Conservation (phyloP, 441 rosid species). For the Biscutella laevigata region DNA sequence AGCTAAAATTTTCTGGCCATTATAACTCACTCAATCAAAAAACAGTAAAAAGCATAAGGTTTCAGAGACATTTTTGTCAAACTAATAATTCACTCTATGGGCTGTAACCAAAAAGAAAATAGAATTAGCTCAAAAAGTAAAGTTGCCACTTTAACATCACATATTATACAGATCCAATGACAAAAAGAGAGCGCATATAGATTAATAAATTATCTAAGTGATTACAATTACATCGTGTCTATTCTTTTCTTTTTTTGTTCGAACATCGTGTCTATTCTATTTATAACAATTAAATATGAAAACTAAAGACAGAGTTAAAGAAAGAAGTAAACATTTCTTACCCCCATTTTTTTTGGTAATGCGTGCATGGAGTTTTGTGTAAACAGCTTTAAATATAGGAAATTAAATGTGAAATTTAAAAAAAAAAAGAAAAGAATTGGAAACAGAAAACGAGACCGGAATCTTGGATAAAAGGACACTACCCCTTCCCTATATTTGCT, state of each 20-base stretch:
- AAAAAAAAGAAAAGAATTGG: conserved; percentile 1
- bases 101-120: conserved; percentile 1
- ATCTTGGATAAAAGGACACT: conserved; percentile 41
- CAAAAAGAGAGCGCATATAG: background rate
- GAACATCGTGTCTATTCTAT: background rate
- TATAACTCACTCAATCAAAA: background rate
- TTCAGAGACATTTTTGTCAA: background rate
- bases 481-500: conserved; percentile 19
- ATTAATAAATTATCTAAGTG: too few relatives aligned
- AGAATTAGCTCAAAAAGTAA: conserved; percentile 11
- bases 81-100: conserved; percentile 13
- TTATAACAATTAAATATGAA: background rate
- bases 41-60: conserved; percentile 8
- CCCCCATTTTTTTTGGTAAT: background rate
- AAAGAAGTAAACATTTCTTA: conserved; percentile 13
- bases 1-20: too few relatives aligned
- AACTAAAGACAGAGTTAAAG: background rate
- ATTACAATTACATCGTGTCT: too few relatives aligned
- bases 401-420: conserved; percentile 15
- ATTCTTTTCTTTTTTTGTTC: too few relatives aligned
- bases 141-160: background rate
- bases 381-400: conserved; percentile 17
- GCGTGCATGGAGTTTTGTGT: conserved; percentile 21
- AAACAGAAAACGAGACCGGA: conserved; percentile 30
- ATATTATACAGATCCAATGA: background rate